Evolutionary conservation across 2,329 filamentous ascomycete genomes (phyloP).

Genomic region (Penicillium expansum): DNA sequence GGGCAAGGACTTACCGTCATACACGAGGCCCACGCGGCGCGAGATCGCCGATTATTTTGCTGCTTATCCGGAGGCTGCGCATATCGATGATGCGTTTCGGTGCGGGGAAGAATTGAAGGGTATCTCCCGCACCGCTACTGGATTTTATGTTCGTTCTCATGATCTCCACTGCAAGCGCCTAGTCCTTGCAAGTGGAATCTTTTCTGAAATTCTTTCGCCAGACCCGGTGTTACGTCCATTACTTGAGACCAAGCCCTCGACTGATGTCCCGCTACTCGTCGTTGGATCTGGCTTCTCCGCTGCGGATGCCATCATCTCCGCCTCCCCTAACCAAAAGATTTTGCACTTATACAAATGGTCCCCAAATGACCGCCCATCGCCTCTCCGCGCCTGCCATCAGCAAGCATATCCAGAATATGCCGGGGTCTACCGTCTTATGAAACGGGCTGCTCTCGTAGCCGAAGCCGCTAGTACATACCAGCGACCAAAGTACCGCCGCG

Average conservation of each 20-base stretch:
- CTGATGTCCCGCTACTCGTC: conserved; percentile 49
- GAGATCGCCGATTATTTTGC: conserved; percentile 57
- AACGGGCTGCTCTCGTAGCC: conserved; percentile 44
- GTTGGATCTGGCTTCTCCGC: conserved; percentile 63
- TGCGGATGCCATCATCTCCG: conserved; percentile 59
- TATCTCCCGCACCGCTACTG: conserved; percentile 46
- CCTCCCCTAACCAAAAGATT: conserved; percentile 41
- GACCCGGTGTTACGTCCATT: conserved; percentile 51
- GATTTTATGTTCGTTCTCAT: conserved; percentile 53
- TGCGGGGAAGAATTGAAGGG: conserved; percentile 43
- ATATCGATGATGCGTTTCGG: conserved; percentile 50
- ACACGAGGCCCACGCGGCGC: conserved; percentile 54
- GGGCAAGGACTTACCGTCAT: conserved; percentile 48
- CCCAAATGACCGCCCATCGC: conserved; percentile 55
- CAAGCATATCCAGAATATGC: conserved; percentile 63
- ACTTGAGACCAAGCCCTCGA: conserved; percentile 29
- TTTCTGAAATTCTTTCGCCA: conserved; percentile 54
- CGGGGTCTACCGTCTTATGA: conserved; percentile 60
- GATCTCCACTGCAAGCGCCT: conserved; percentile 55
- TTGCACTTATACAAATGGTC: conserved; percentile 62
- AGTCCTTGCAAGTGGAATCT: conserved; percentile 59
- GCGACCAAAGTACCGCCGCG: conserved; percentile 29
- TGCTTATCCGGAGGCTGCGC: conserved; percentile 53
- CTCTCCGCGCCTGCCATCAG: conserved; percentile 58
- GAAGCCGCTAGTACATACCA: conserved; percentile 15